Percentiles rank a stretch among this genome's conserved stretches.
These are phyloP conservation scores for Zychaea mexicana DNA, from an alignment of 371 early-diverging fungal genomes.

Conservation along the genomic window DNA sequence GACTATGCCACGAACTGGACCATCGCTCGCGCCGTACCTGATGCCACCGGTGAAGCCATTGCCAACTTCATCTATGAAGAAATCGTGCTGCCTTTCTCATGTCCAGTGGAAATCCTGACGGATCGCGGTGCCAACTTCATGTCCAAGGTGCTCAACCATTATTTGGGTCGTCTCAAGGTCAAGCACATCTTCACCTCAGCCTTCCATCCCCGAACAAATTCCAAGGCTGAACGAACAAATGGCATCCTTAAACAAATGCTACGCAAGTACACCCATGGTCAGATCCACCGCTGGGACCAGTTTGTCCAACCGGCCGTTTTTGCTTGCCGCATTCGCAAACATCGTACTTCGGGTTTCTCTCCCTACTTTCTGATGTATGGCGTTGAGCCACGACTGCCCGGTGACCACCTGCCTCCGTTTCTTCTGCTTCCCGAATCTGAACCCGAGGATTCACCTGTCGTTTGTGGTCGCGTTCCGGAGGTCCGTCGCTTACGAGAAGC, in stretches of 20 bases:
- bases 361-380: conserved; percentile 17
- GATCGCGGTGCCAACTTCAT: conserved; percentile 28
- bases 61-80: conserved; percentile 24
- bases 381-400: background rate
- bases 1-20: conserved; percentile 48
- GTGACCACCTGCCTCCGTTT: conserved; percentile 1
- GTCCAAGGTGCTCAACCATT: conserved; percentile 4
- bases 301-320: conserved; percentile 15
- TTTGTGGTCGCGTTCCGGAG: no score
- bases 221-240: conserved; percentile 26
- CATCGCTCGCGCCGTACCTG: conserved; percentile 34
- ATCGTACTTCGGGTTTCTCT: conserved; percentile 7
- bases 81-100: conserved; percentile 34
- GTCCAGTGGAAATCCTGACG: conserved; percentile 25
- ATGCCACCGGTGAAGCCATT: conserved; percentile 24
- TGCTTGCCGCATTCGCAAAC: conserved; percentile 18
- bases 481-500: no score
- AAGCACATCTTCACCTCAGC: conserved; percentile 23
- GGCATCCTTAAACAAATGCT: conserved; percentile 9
- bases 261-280: background rate
- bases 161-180: conserved; percentile 1
- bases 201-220: conserved; percentile 25
- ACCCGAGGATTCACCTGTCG: no score
- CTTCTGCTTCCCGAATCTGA: background rate
- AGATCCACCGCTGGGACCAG: conserved; percentile 8